Conservation (phyloP, 805 yeast genomes). For the Saccharomycopsis javanensis region DNA sequence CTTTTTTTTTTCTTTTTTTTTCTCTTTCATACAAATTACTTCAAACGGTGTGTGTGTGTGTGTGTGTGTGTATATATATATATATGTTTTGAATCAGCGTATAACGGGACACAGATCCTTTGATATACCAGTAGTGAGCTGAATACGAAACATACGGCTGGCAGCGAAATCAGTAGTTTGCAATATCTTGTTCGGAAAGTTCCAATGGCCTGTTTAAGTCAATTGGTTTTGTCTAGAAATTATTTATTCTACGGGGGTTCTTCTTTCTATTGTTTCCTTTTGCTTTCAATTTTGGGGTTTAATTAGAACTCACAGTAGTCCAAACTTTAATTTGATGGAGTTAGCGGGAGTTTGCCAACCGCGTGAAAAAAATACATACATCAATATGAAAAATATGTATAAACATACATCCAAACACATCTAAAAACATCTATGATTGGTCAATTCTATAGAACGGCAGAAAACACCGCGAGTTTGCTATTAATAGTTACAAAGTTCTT, state of each 20-base stretch:
- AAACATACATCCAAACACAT: too few relatives aligned
- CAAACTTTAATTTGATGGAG: neutral
- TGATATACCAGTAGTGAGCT: neutral
- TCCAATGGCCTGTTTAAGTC: neutral
- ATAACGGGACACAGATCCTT: neutral
- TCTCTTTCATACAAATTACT: too few relatives aligned
- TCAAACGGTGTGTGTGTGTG: too few relatives aligned
- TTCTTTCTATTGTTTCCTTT: neutral
- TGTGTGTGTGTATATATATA: too few relatives aligned
- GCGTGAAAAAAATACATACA: neutral
- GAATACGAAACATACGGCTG: neutral
- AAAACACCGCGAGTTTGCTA: neutral
- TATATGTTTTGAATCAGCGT: too few relatives aligned
- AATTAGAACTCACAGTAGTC: neutral
- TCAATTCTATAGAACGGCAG: neutral
- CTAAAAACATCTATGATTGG: neutral
- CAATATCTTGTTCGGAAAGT: neutral
- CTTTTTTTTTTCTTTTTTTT: too few relatives aligned
- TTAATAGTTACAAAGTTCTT: neutral
- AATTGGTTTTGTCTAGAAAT: neutral
- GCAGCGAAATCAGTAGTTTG: neutral
- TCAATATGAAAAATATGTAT: neutral
- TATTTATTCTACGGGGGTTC: too few relatives aligned
- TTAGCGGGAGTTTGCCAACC: constrained; percentile 1
- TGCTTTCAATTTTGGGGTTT: neutral